These are phyloP conservation scores for Colletotrichum echinochloae DNA, from an alignment of 2,329 filamentous ascomycete species.

Conservation along the genomic window DNA sequence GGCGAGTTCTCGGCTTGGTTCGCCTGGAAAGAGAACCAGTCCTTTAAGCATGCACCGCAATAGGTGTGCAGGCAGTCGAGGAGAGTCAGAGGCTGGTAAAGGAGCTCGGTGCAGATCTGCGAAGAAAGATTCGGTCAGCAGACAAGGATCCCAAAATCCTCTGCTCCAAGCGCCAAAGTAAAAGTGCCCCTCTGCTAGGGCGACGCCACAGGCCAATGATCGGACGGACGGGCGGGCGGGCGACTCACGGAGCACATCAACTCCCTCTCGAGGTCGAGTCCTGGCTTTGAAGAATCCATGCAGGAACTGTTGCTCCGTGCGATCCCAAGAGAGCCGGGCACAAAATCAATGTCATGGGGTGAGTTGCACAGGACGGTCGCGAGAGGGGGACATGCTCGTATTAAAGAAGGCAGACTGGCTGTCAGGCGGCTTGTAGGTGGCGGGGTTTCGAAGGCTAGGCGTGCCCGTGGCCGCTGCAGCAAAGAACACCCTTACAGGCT, in stretches of 20 bases:
- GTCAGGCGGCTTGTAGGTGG: constrained; percentile 29
- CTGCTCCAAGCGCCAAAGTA: neutral
- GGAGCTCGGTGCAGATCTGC: constrained; percentile 95
- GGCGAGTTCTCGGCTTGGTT: constrained; percentile 65
- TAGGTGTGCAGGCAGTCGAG: constrained; percentile 96
- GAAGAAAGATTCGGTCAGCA: constrained; percentile 23
- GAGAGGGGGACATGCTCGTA: constrained; percentile 36
- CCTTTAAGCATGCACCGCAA: constrained; percentile 93
- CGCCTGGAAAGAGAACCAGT: constrained; percentile 92
- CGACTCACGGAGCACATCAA: constrained; percentile 89
- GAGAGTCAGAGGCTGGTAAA: constrained; percentile 90
- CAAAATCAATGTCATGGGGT: constrained; percentile 22
- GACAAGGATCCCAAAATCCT: constrained; percentile 1
- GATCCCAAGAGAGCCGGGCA: constrained; percentile 35
- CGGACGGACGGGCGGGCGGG: constrained; percentile 15
- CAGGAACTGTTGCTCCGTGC: constrained; percentile 30
- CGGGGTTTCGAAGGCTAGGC: constrained; percentile 39
- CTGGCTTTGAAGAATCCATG: constrained; percentile 65
- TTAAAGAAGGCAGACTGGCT: constrained; percentile 34
- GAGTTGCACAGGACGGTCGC: constrained; percentile 16
- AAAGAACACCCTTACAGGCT: constrained; percentile 7
- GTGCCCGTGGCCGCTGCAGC: constrained; percentile 27
- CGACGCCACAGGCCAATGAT: constrained; percentile 13
- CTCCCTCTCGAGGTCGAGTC: constrained; percentile 88
- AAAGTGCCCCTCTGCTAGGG: constrained; percentile 35